Percentiles rank a stretch among this genome's conserved stretches.
phyloP scores from a whole-genome alignment of 1,139 yeast genomes.

The Yamadazyma spencermartinsiae region DNA sequence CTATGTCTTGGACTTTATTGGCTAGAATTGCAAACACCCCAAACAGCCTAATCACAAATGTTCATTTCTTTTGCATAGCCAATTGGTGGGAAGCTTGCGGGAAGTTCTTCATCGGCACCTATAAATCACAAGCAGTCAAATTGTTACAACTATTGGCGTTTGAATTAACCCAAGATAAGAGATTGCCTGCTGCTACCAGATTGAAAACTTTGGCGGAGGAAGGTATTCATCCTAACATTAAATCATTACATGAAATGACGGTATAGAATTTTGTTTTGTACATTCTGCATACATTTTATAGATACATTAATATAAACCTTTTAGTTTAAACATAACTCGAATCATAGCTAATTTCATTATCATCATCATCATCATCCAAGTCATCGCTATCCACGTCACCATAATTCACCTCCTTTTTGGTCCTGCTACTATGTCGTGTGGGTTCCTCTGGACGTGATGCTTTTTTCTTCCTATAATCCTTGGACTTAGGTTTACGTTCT shows the following conservation, averaged over 20 bases:
- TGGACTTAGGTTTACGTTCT: constrained; percentile 1
- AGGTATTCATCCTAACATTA: constrained; percentile 53
- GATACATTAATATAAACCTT: constrained; percentile 1
- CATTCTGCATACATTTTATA: constrained; percentile 1
- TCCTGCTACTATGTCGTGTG: constrained; percentile 47
- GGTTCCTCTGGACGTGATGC: constrained; percentile 33
- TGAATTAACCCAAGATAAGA: constrained; percentile 39
- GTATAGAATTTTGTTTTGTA: constrained; percentile 18
- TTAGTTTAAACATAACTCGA: neutral
- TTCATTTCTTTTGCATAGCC: constrained; percentile 71
- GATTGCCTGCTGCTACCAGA: constrained; percentile 77
- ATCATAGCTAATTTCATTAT: constrained; percentile 10
- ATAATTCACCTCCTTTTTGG: constrained; percentile 40
- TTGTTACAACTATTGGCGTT: constrained; percentile 39
- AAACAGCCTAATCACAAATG: constrained; percentile 50
- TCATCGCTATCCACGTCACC: constrained; percentile 30
- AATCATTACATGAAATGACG: constrained; percentile 54
- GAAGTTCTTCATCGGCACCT: constrained; percentile 49
- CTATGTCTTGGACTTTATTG: constrained; percentile 72
- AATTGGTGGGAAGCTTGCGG: constrained; percentile 95
- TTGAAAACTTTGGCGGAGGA: constrained; percentile 76
- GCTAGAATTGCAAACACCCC: constrained; percentile 70
- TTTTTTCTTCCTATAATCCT: constrained; percentile 9
- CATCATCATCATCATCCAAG: constrained; percentile 23
- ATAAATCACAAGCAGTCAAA: constrained; percentile 72